Evolutionary conservation across 2,329 filamentous ascomycete species (phyloP), one percentile per base, ranked within the genome.

Genomic region (Nemania bipapillata): DNA sequence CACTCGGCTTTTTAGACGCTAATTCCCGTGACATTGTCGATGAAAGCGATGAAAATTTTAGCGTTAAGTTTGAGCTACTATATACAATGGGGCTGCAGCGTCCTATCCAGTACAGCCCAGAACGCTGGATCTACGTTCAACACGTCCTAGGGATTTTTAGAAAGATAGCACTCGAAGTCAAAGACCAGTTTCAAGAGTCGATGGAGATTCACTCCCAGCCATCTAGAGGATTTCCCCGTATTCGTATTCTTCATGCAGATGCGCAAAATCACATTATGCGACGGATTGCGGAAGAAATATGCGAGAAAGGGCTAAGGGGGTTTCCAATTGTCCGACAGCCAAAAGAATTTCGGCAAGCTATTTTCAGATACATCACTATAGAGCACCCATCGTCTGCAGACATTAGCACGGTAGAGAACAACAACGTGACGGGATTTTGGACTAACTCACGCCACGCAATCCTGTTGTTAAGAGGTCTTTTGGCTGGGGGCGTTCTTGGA

Each of bases 1-100:
- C 78, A 0, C 84, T 87, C n/a, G 26, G 78, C 0, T 85, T 83
- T 69, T 79, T 90, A 1, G 77, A 85, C 32, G 15, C 57, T 0
- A 67, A 77, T 1, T 81, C 84, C 0, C 80, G 87, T 0, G 88
- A 90, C 68, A 82, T 92, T 1, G 80, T 91, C 0, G 89, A 91
- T 65, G 89, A 92, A 75, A 89, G 86, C 45, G 90, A 92, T 55
- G 88, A 91, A 65, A 87, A 87, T 62, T 86, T 91, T 50, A 87
- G 83, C 50, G 82, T 85, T 3, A 86, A 85, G 54, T 90, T 89
- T 45, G 87, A 91, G 72, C 76, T 91, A 0, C 81, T 91, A 1
- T 91, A 91, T 65, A 90, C 88, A 0, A 85, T 90, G 72, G 89
- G 89, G 0, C 68, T 75, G 0, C 86, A 89, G 65, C 73, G 75